Percentiles rank a stretch among this genome's conserved stretches.
Conservation (phyloP, 495 filamentous ascomycete genomes). For the Penicillium samsonianum region DNA sequence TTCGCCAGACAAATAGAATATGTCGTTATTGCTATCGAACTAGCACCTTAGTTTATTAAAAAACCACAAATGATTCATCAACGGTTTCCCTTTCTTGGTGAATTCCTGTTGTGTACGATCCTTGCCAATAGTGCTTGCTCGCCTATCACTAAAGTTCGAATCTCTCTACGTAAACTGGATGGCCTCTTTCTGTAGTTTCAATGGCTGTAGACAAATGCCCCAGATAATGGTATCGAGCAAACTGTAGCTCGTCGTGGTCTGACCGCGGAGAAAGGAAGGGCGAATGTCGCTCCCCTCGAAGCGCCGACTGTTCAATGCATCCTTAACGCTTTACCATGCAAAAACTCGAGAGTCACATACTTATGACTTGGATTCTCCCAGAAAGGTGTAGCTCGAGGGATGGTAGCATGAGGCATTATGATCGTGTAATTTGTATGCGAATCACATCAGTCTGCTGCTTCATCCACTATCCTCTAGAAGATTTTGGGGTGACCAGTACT, state of each 20-base stretch:
- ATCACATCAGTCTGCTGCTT: constrained; percentile 6
- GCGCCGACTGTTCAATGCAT: neutral
- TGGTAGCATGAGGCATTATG: neutral
- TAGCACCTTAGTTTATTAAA: neutral
- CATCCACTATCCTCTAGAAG: constrained; percentile 45
- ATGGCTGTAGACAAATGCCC: neutral
- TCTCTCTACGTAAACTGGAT: neutral
- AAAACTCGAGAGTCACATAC: neutral
- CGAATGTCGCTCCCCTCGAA: neutral
- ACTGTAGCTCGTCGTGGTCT: neutral
- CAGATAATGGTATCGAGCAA: neutral
- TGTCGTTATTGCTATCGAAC: neutral
- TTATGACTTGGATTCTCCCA: neutral
- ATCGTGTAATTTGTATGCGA: neutral
- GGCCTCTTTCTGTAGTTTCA: neutral
- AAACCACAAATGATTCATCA: neutral
- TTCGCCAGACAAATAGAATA: neutral
- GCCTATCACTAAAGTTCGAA: neutral
- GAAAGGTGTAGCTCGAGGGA: neutral
- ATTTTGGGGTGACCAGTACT: constrained; percentile 87
- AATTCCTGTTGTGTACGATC: neutral
- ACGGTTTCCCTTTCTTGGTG: neutral
- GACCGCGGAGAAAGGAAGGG: neutral
- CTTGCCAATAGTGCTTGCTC: neutral
- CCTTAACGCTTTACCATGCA: neutral